Conservation (phyloP, 2,329 filamentous ascomycete species). For the Gnomoniopsis sp. region DNA sequence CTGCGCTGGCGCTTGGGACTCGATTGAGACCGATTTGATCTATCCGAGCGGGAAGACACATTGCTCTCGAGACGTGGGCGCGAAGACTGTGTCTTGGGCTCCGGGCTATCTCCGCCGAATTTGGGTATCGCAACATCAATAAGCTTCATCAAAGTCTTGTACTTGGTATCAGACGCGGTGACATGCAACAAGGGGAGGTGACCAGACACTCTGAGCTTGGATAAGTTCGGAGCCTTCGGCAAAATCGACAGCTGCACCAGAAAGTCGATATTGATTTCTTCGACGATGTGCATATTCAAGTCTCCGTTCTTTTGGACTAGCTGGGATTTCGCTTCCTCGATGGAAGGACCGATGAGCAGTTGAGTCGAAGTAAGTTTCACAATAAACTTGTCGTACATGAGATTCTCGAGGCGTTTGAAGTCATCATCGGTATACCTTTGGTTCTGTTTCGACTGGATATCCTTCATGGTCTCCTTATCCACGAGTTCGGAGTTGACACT, state of each 20-base stretch:
- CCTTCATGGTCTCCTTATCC: conserved; percentile 82
- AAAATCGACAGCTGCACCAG: conserved; percentile 94
- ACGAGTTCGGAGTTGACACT: conserved; percentile 92
- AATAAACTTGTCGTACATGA: conserved; percentile 97
- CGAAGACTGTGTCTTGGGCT: conserved; percentile 34
- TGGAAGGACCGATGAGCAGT: conserved; percentile 88
- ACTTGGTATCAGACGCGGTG: conserved; percentile 89
- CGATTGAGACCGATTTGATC: conserved; percentile 21
- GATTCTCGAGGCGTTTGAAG: conserved; percentile 77
- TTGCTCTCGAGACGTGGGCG: conserved; percentile 45
- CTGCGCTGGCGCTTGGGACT: conserved; percentile 24
- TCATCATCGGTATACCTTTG: conserved; percentile 87
- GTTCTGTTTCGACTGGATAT: conserved; percentile 87
- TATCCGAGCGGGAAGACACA: conserved; percentile 33
- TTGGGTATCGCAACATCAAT: conserved; percentile 94
- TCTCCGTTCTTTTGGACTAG: conserved; percentile 64
- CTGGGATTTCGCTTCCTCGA: conserved; percentile 84
- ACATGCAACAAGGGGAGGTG: conserved; percentile 90
- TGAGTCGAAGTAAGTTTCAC: conserved; percentile 94
- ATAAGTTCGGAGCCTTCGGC: conserved; percentile 91
- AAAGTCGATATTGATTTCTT: conserved; percentile 97
- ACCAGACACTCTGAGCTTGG: conserved; percentile 86
- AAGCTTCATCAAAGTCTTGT: conserved; percentile 93
- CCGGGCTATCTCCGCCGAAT: conserved; percentile 51
- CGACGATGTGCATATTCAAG: conserved; percentile 82